phyloP scores from a whole-genome alignment of 2,329 filamentous ascomycete genomes.

The Colletotrichum navitas region DNA sequence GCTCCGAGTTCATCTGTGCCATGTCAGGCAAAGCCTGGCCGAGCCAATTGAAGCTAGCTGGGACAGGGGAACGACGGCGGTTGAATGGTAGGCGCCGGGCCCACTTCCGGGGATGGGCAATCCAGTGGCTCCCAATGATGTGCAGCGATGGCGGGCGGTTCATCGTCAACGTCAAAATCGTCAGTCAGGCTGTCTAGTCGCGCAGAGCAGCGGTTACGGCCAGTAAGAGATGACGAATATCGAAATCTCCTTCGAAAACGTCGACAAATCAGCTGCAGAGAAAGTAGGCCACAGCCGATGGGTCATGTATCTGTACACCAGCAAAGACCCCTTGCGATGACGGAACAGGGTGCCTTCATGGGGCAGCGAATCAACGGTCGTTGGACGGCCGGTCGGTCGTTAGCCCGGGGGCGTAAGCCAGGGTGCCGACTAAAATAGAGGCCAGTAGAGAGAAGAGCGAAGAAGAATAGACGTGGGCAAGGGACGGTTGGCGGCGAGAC shows the following conservation, averaged over 20 bases:
- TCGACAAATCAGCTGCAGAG: slow-evolving; percentile 30
- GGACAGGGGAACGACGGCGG: slow-evolving; percentile 24
- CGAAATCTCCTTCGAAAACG: background rate
- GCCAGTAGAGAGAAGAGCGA: slow-evolving; percentile 1
- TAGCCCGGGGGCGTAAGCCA: slow-evolving; percentile 25
- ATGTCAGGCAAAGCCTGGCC: slow-evolving; percentile 33
- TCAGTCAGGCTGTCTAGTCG: slow-evolving; percentile 23
- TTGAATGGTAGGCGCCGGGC: slow-evolving; percentile 29
- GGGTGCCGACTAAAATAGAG: slow-evolving; percentile 34
- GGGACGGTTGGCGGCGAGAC: slow-evolving; percentile 27
- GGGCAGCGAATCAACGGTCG: slow-evolving; percentile 33
- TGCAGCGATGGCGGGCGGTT: slow-evolving; percentile 41
- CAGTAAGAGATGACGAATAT: slow-evolving; percentile 28
- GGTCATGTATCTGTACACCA: slow-evolving; percentile 16
- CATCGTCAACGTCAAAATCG: slow-evolving; percentile 37
- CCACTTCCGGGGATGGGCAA: slow-evolving; percentile 37
- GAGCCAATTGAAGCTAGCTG: slow-evolving; percentile 32
- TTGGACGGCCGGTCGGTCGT: slow-evolving; percentile 10
- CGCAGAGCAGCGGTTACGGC: slow-evolving; percentile 23
- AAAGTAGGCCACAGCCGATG: slow-evolving; percentile 18
- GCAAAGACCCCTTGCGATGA: slow-evolving; percentile 32
- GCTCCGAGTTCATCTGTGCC: slow-evolving; percentile 24
- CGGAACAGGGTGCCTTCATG: slow-evolving; percentile 10
- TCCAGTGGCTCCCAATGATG: slow-evolving; percentile 40
- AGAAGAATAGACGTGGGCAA: slow-evolving; percentile 5